Base-by-base conservation (phyloP, 1,139 yeast genomes). In the Saccharomyces pastorianus region DNA sequence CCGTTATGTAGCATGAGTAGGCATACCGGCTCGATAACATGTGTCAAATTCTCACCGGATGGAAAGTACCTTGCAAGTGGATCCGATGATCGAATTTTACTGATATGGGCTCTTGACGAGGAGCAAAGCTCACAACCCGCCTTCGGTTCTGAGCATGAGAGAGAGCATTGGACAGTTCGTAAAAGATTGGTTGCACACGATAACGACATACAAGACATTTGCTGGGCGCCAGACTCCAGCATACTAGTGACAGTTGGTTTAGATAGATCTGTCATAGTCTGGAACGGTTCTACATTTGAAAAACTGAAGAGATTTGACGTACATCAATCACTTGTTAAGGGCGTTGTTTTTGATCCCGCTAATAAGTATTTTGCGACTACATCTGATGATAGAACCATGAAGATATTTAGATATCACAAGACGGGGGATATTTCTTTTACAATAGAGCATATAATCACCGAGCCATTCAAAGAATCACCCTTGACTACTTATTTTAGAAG, bases 311-410 rank as follows among this genome's bases (percentile, higher is more conserved):
- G 96, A 47, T 85, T 91, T 61, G 96, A 93, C 65, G 85, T 90
- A 28, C 99, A 95, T 70, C 96, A 89, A 66, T 86, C 96, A 4
- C 93, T 89, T 75, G 98, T 95, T 38, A 93, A 93, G 70, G 99
- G 99, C 51, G 88, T 93, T 11, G 93, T 93, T 0, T 93, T 93
- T 69, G 99, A 93, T 68, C 99, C 98, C 0, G 99, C 99, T 1
- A 91, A 90, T 67, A 93, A 93, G 71, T 93, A 89, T 70, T 95
- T 93, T 74, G 97, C 96, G 8, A 93, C 99, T 0, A 93, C 96
- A 20, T 87, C 96, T 1, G 99, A 93, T 70, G 99, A 93, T 70
- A 77, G 98, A 65, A 85, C 97, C 0, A 85, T 93, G 50, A 77
- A 96, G 56, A 82, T 93, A 32, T 88, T 91, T 63, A 77, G 97